Conservation (phyloP, 176 grass and related monocot species). For the Zea luxurians region DNA sequence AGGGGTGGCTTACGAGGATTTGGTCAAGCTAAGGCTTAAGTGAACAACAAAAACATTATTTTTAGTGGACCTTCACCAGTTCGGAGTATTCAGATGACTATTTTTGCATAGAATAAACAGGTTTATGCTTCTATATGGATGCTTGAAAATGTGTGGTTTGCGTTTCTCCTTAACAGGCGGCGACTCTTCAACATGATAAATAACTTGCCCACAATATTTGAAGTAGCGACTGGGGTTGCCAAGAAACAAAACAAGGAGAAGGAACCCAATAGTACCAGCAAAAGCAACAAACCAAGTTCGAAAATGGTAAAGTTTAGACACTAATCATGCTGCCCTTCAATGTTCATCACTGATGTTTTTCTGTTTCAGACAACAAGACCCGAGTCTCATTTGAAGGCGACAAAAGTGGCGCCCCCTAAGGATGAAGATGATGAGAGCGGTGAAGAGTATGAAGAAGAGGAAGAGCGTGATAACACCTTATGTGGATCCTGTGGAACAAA, state of each 20-base stretch:
- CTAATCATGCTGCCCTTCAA: slow-evolving; percentile 5
- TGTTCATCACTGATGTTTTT: slow-evolving; percentile 6
- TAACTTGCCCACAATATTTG: slow-evolving; percentile 89
- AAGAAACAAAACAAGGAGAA: slow-evolving; percentile 95
- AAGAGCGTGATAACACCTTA: slow-evolving; percentile 82
- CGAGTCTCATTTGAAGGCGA: slow-evolving; percentile 48
- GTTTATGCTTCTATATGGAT: slow-evolving; percentile 18
- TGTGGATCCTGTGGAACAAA: slow-evolving; percentile 85
- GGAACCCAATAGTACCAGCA: slow-evolving; percentile 63
- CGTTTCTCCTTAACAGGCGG: slow-evolving; percentile 49
- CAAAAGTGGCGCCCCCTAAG: slow-evolving; percentile 54
- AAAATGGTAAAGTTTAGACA: slow-evolving; percentile 66
- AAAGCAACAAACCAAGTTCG: slow-evolving; percentile 65
- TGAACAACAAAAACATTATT: background rate
- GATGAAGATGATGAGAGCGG: slow-evolving; percentile 79
- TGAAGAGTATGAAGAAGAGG: slow-evolving; percentile 65
- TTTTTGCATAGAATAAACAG: slow-evolving; percentile 15
- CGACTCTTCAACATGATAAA: slow-evolving; percentile 95
- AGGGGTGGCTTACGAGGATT: background rate
- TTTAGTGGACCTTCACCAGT: background rate
- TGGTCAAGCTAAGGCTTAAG: background rate
- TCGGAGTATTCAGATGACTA: slow-evolving; percentile 13
- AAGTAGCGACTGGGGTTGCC: slow-evolving; percentile 79
- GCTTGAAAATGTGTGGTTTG: background rate
- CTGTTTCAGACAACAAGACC: slow-evolving; percentile 50